Conservation (phyloP, 352 stramenopile species). For the Aphanomyces astaci region DNA sequence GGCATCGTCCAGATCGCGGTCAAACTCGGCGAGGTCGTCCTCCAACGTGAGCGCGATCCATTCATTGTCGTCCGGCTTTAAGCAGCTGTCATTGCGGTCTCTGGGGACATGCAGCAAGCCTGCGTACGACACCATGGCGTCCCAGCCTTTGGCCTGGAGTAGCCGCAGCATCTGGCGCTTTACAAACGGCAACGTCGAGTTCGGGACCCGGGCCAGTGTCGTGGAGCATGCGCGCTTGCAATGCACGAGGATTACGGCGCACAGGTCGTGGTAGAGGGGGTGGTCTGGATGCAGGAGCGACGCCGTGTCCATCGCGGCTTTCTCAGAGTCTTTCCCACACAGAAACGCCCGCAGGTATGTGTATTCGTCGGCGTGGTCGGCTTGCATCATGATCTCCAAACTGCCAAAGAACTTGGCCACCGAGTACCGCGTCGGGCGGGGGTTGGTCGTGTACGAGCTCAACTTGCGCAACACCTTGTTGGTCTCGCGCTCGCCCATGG, state of each 20-base stretch:
- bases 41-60: slow-evolving; percentile 82
- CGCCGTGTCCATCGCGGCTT: neutral
- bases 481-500: slow-evolving; percentile 78
- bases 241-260: slow-evolving; percentile 21
- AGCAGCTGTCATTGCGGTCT: neutral
- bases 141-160: slow-evolving; percentile 61
- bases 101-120: slow-evolving; percentile 9
- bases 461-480: slow-evolving; percentile 74
- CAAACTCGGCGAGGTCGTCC: slow-evolving; percentile 81
- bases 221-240: neutral
- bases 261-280: slow-evolving; percentile 16
- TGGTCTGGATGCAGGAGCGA: slow-evolving; percentile 13
- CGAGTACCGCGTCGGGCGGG: slow-evolving; percentile 58
- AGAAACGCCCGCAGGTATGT: slow-evolving; percentile 67
- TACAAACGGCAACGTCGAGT: slow-evolving; percentile 67
- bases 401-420: slow-evolving; percentile 72
- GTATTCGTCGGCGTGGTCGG: slow-evolving; percentile 50
- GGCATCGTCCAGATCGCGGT: slow-evolving; percentile 61
- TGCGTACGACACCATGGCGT: slow-evolving; percentile 25
- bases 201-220: neutral
- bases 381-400: slow-evolving; percentile 57
- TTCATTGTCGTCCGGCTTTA: slow-evolving; percentile 46
- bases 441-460: slow-evolving; percentile 68
- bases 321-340: slow-evolving; percentile 48
- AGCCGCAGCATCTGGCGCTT: slow-evolving; percentile 77